Base-by-base conservation (phyloP, 306 rosid species). In the Citrullus colocynthis region DNA sequence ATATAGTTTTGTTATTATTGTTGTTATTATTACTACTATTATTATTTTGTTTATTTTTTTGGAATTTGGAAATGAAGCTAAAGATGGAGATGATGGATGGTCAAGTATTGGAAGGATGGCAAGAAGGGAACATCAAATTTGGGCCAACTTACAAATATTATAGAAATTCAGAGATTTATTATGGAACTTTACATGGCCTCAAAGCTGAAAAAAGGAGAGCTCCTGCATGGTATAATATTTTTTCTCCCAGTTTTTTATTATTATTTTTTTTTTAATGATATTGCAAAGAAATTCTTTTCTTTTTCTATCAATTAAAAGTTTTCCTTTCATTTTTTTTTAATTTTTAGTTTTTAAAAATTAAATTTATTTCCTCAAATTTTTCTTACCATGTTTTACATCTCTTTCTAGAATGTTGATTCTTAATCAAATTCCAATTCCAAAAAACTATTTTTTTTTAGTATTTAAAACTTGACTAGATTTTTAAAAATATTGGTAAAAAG, bases 101-200 rank as follows among this genome's bases (percentile, higher is more conserved):
- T 6, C 84, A 86, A 77, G 84, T 80, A 59, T 78, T 94, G 78
- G 88, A 85, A 78, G 95, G 89, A 18, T 94, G 97, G 98, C 79
- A 82, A 7, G 97, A 94, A 86, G 98, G 97, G 73, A 60, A 44
- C 44, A 85, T 94, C 34, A 81, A 88, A 78, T 94, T 94, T 72
- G 84, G 93, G 21, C 98, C 98, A 42, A 94, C 98, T 28, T 94
- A 91, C 87, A 94, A 94, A 81, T 94, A 94, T 62, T 86, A 81
- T 79, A 89, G 82, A 39, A 86, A 90, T 81, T 94, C 98, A 20
- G 97, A 94, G 52, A n/a, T 60, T 2, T 94, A 94, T 41, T 85
- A 85, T 78, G 97, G 93, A 30, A 66, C 87, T 14, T 72, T 63
- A 79, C 84, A 83, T 0, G 91, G 83, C 21, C 85, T 73, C 52